A percentile compares a stretch with the other conserved stretches of the same genome.
Evolutionary conservation across 257 asterid species (phyloP).

Genomic region (Fraxinus excelsior): DNA sequence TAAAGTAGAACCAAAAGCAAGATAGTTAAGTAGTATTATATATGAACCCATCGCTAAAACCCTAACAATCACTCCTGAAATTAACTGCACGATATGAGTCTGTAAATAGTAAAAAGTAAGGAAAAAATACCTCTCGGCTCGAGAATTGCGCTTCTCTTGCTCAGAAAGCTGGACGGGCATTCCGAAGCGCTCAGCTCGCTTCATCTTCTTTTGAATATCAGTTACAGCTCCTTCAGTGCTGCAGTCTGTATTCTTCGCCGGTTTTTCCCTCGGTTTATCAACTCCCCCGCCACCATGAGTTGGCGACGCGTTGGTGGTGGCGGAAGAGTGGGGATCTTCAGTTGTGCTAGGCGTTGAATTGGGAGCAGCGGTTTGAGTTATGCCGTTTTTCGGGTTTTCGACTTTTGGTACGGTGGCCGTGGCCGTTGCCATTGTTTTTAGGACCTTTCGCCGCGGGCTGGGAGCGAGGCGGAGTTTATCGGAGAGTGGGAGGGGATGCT

Average conservation of each 20-base stretch:
- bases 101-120: not conserved
- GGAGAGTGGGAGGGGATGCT: not conserved
- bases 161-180: constrained; percentile 77
- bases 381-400: constrained; percentile 52
- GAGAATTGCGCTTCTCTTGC: constrained; percentile 31
- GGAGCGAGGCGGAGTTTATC: not conserved
- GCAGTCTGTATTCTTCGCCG: constrained; percentile 26
- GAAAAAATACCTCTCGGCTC: constrained; percentile 78
- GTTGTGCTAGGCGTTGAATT: constrained; percentile 36
- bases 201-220: constrained; percentile 79
- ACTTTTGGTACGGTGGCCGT: constrained; percentile 37
- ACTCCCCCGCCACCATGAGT: constrained; percentile 32
- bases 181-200: constrained; percentile 92
- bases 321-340: constrained; percentile 17
- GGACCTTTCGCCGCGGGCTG: not conserved
- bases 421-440: constrained; percentile 41
- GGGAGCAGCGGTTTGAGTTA: constrained; percentile 36
- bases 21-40: not conserved
- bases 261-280: constrained; percentile 22
- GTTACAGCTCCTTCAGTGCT: constrained; percentile 45
- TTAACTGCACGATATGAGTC: not conserved
- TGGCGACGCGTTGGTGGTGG: not conserved
- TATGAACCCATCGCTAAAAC: not conserved
- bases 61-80: not conserved
- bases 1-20: not conserved